Evolutionary conservation across 305 asterid species (phyloP).

Genomic region (Fraxinus platypoda): DNA sequence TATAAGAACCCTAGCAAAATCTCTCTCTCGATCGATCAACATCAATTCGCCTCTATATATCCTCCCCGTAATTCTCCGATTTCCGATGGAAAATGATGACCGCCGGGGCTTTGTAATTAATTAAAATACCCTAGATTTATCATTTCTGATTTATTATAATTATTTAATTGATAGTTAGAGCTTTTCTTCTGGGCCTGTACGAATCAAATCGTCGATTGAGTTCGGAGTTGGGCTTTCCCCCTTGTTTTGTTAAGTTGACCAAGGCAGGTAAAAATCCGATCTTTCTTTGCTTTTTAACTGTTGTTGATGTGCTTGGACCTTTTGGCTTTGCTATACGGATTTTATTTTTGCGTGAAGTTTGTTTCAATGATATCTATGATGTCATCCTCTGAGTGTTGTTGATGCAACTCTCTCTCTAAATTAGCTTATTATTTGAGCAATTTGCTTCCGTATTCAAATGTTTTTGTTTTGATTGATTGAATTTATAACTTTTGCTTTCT

Average conservation of each 20-base stretch:
- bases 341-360: background rate
- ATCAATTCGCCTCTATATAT: background rate
- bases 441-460: constrained; percentile 8
- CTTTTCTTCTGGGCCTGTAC: constrained; percentile 2
- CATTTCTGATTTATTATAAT: background rate
- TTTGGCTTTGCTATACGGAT: background rate
- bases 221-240: constrained; percentile 29
- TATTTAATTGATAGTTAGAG: background rate
- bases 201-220: constrained; percentile 21
- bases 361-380: background rate
- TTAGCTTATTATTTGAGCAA: constrained; percentile 17
- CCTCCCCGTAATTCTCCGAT: background rate
- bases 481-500: constrained; percentile 14
- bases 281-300: constrained; percentile 10
- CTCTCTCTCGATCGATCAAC: background rate
- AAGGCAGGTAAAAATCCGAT: constrained; percentile 18
- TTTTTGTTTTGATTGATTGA: background rate
- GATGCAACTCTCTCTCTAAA: constrained; percentile 12
- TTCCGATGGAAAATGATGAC: background rate
- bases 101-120: background rate
- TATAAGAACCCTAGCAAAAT: background rate
- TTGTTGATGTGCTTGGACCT: constrained; percentile 1
- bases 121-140: background rate
- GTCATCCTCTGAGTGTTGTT: constrained; percentile 26
- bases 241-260: constrained; percentile 14